Evolutionary conservation across 2,329 filamentous ascomycete species (phyloP), one percentile per base, ranked within the genome.

Genomic region (Colletotrichum brevisporum): DNA sequence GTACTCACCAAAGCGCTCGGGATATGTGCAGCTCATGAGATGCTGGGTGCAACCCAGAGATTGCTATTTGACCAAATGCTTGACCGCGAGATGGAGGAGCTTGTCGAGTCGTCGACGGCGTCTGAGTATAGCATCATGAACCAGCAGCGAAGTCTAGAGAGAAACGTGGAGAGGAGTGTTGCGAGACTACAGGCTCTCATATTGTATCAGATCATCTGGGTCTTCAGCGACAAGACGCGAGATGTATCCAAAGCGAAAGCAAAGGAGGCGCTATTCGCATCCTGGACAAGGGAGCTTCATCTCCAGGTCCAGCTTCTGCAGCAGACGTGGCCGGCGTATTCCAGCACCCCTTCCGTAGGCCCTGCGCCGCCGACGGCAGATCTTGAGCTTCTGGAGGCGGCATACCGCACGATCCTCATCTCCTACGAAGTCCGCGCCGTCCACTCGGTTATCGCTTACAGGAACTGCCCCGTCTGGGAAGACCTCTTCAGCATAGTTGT

Each of bases 121-220:
- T 18, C 24, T 18, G 27, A 10, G 18, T 50, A 27, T 18, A 45
- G 12, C 18, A 54, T 31, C n/a, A 26, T 21, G 24, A 43, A 41
- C 15, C 26, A 41, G 27, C 31, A 39, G 3, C 36, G 5, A 1
- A 12, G 18, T 2, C 27, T 48, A 6, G 50, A 53, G 13, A 10
- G 16, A 4, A n/a, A n/a, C 13, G 3, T 66, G 3, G 27, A 1
- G 39, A 50, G 54, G 24, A 45, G 26, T 2, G 31, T 52, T 2
- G 27, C 41, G 3, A 53, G 56, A 15, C 50, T 66, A 18, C 63
- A 66, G 24, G 48, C 56, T 10, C 41, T 66, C n/a, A 61, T 3
- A 15, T 41, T 66, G 56, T 55, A 61, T 27, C 63, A 66, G n/a
- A 66, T 66, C 13, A 66, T 66, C 4, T 48, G 51, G 27, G n/a